These are phyloP conservation scores for Camellia oleifera DNA, from an alignment of 179 eudicot genomes.

Conservation along the genomic window DNA sequence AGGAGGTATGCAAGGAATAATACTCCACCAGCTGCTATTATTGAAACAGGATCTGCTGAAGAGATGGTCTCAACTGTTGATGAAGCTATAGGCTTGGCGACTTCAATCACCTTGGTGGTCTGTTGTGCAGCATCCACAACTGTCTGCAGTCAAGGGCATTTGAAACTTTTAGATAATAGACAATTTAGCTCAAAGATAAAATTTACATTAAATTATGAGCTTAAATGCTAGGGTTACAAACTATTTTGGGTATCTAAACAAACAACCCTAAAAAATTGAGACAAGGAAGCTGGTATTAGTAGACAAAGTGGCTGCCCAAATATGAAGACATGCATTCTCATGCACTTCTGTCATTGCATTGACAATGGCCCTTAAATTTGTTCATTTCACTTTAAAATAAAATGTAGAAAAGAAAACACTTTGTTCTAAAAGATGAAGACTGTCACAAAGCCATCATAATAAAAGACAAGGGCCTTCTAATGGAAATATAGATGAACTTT, in stretches of 20 bases:
- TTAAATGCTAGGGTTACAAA: neutral
- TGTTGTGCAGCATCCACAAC: conserved; percentile 81
- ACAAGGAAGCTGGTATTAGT: neutral
- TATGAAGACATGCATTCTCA: neutral
- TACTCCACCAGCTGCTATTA: conserved; percentile 62
- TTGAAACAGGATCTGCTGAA: conserved; percentile 61
- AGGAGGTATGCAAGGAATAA: conserved; percentile 65
- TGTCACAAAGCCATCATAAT: neutral
- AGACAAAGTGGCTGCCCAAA: neutral
- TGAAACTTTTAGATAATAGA: neutral
- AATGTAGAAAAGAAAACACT: neutral
- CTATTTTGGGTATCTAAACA: neutral
- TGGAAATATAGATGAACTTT: neutral
- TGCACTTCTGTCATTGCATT: neutral
- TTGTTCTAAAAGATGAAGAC: neutral
- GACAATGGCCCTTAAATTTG: neutral
- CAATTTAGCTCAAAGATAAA: neutral
- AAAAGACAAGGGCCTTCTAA: neutral
- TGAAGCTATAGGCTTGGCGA: conserved; percentile 71
- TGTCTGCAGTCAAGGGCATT: conserved; percentile 42
- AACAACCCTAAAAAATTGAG: neutral
- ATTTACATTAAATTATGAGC: neutral
- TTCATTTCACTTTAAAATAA: neutral
- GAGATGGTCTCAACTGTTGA: conserved; percentile 74
- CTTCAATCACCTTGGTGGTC: conserved; percentile 71